Conservation (phyloP, 2,329 filamentous ascomycete genomes). For the Gyromitra esculenta region DNA sequence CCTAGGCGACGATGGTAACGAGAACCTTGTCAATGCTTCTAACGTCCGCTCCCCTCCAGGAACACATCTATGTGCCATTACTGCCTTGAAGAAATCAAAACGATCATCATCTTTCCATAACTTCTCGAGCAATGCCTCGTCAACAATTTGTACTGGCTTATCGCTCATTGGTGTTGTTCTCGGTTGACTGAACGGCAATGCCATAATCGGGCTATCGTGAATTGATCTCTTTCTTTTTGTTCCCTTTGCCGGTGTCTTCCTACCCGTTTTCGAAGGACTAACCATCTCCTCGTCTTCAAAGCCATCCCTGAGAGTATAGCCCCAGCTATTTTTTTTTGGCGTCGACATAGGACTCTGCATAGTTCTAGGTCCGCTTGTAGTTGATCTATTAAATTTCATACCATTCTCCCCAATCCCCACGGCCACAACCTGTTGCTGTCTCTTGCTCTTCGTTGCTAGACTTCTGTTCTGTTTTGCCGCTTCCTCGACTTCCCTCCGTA, state of each 20-base stretch:
- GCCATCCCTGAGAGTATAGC: conserved; percentile 74
- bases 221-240: conserved; percentile 75
- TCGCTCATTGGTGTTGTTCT: conserved; percentile 52
- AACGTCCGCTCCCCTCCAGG: conserved; percentile 71
- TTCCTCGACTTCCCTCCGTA: conserved; percentile 75
- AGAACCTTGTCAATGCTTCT: conserved; percentile 72
- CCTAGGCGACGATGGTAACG: conserved; percentile 71
- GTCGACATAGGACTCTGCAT: conserved; percentile 64
- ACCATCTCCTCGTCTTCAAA: conserved; percentile 74
- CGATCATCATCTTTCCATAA: conserved; percentile 62
- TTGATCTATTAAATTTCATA: conserved; percentile 17
- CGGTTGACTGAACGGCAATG: conserved; percentile 63
- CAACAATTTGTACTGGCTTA: conserved; percentile 55
- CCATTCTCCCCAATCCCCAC: conserved; percentile 53
- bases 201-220: conserved; percentile 73
- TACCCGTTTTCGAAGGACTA: conserved; percentile 64
- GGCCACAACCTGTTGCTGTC: conserved; percentile 64
- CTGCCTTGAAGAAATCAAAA: conserved; percentile 67
- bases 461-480: conserved; percentile 62
- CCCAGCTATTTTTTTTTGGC: conserved; percentile 70
- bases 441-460: conserved; percentile 61
- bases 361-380: conserved; percentile 15
- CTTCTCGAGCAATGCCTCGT: conserved; percentile 60
- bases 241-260: conserved; percentile 69
- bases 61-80: conserved; percentile 71